phyloP scores from a whole-genome alignment of 345 rosid genomes.

The Salix arbutifolia region DNA sequence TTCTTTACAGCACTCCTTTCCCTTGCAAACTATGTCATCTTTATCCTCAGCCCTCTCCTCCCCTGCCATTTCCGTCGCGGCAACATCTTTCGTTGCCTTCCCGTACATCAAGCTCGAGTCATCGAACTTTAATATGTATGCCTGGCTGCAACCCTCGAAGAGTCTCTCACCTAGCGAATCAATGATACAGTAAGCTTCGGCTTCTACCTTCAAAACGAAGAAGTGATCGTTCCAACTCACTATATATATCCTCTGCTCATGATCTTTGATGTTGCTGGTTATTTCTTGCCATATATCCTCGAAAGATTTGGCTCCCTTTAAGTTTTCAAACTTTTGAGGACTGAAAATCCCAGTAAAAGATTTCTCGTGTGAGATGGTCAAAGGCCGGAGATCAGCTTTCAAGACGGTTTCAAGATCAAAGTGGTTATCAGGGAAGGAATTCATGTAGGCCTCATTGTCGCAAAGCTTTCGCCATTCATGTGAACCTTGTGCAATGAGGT shows the following conservation, averaged over 20 bases:
- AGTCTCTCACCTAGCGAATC: constrained; percentile 63
- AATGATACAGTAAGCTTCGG: constrained; percentile 38
- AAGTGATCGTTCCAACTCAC: constrained; percentile 73
- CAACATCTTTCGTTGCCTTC: constrained; percentile 6
- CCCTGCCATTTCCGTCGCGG: not conserved
- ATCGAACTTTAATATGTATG: constrained; percentile 54
- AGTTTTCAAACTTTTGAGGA: constrained; percentile 40
- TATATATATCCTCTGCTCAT: constrained; percentile 35
- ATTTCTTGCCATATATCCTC: constrained; percentile 51
- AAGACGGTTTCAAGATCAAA: constrained; percentile 42
- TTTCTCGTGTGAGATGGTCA: constrained; percentile 24
- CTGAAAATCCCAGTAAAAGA: constrained; percentile 54
- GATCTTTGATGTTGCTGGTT: constrained; percentile 6
- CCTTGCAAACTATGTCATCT: constrained; percentile 37
- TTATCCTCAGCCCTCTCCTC: not conserved
- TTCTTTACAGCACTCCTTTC: constrained; percentile 58
- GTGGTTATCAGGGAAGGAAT: constrained; percentile 29
- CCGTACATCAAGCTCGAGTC: constrained; percentile 38
- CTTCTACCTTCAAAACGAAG: constrained; percentile 49
- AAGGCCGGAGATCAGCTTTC: constrained; percentile 29
- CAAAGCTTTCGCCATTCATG: constrained; percentile 31
- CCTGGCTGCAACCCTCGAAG: constrained; percentile 57
- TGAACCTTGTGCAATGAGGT: constrained; percentile 35
- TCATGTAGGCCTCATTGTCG: constrained; percentile 2
- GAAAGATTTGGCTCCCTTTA: constrained; percentile 42